Conservation (phyloP, 2,329 filamentous ascomycete species). For the Cordyceps militaris region DNA sequence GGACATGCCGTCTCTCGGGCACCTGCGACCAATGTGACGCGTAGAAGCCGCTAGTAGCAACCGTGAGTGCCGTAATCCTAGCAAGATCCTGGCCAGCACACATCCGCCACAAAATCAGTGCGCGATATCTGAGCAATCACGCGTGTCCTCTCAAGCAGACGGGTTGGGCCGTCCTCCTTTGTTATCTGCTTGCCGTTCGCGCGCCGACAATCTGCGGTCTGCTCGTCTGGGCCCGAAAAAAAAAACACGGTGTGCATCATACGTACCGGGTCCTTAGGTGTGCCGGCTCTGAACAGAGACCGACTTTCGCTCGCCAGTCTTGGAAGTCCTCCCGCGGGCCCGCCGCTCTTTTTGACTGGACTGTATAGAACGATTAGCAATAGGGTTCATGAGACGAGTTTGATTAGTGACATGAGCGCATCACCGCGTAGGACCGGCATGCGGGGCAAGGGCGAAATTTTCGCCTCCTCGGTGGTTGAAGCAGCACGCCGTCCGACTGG, state of each 20-base stretch:
- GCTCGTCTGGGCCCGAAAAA: neutral
- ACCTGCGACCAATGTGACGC: neutral
- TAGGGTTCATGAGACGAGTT: neutral
- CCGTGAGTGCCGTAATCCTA: neutral
- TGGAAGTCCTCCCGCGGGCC: slow-evolving; percentile 61
- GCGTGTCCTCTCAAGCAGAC: neutral
- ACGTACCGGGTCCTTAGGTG: slow-evolving; percentile 47
- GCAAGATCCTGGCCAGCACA: neutral
- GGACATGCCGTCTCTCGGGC: neutral
- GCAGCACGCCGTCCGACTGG: neutral
- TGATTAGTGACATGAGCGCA: neutral
- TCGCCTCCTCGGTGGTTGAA: neutral
- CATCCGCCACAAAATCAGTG: neutral
- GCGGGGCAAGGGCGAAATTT: slow-evolving; percentile 8
- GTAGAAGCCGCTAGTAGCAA: slow-evolving; percentile 3
- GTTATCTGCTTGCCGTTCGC: neutral
- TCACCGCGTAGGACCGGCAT: neutral
- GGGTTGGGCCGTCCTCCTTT: neutral
- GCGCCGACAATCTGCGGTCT: neutral
- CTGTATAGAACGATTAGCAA: slow-evolving; percentile 33
- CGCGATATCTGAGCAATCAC: neutral
- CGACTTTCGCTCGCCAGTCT: slow-evolving; percentile 57
- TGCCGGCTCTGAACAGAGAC: slow-evolving; percentile 54
- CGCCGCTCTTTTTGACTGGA: slow-evolving; percentile 64
- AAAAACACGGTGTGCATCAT: neutral